These are phyloP conservation scores for Corylus heterophylla DNA, from an alignment of 306 rosid species.

Conservation along the genomic window DNA sequence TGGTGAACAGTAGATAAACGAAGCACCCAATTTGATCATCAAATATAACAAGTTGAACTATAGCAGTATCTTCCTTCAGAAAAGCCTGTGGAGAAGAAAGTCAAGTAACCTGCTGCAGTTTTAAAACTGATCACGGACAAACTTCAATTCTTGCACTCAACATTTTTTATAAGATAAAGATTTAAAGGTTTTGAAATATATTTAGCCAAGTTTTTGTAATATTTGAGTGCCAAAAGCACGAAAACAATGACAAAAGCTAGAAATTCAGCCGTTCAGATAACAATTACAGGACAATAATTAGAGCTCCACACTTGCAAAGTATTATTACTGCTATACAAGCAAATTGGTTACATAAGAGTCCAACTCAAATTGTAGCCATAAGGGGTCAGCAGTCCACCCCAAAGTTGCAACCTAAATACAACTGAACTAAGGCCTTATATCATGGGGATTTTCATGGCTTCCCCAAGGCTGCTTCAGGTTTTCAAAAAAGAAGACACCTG, in stretches of 20 bases:
- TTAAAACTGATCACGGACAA: slow-evolving; percentile 59
- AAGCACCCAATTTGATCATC: slow-evolving; percentile 94
- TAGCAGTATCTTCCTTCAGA: slow-evolving; percentile 98
- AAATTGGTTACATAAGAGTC: not conserved
- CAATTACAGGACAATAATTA: slow-evolving; percentile 13
- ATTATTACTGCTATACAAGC: slow-evolving; percentile 17
- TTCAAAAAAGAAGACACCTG: not conserved
- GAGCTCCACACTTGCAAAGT: slow-evolving; percentile 12
- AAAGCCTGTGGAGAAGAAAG: slow-evolving; percentile 95
- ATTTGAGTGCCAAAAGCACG: slow-evolving; percentile 34
- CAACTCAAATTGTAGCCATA: not conserved
- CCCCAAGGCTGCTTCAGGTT: not conserved
- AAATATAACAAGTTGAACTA: slow-evolving; percentile 93
- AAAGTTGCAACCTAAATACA: not conserved
- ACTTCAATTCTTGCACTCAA: slow-evolving; percentile 40
- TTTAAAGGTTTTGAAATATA: slow-evolving; percentile 16
- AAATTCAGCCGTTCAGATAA: not conserved
- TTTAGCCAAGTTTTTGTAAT: slow-evolving; percentile 22
- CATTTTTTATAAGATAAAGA: slow-evolving; percentile 29
- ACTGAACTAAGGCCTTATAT: not conserved
- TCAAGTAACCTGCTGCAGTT: slow-evolving; percentile 89
- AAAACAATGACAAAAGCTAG: slow-evolving; percentile 22
- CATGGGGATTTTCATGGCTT: not conserved
- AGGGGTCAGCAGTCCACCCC: not conserved
- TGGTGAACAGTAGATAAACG: slow-evolving; percentile 97